Base-by-base conservation (phyloP, 768 basidiomycete genomes). In the Ramaria rubella region DNA sequence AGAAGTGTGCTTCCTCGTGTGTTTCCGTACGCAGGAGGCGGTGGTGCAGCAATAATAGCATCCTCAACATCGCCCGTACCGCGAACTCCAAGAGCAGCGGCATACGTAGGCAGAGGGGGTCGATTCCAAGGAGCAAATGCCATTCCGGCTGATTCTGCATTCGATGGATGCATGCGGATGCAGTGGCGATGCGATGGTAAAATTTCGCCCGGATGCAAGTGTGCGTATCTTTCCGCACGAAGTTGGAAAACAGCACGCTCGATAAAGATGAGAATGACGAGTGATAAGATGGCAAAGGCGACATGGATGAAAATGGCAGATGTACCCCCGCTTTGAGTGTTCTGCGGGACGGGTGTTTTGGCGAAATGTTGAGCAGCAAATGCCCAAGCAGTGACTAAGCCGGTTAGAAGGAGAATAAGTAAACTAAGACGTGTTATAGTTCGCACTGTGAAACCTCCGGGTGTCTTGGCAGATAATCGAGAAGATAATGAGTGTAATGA, bases 41-140 rank as follows among this genome's bases (percentile, higher is more conserved):
- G 86, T 4, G 81, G 76, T 19, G 73, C 76, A 3, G 85, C 86
- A 57, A 87, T 88, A 34, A 78, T 66, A 63, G 80, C 73, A 66
- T 87, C 86, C 61, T 88, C 87, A 26, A 86, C 85, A 66, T 88
- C 86, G 40, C 86, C 86, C 4, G 87, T 87, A 14, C 86, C 85
- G 65, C 80, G 81, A 60, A 85, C 77, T 7, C 80, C 78, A n/a
- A 90, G 71, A 2, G 81, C 79, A 19, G 85, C 82, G 4, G 83
- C 85, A 63, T 87, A 87, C 12, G 83, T 85, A 0, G 86, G 85
- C 42, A 87, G 70, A 12, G 84, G 77, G 1, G 83, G 84, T 23
- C 85, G 73, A 66, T 82, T 81, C 87, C 86, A 88, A 1, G 86
- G 87, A 9, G 84, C 79, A 59, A 77, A 73, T 3, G 73, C 75